A percentile compares a stretch with the other conserved stretches of the same genome.
Conservation (phyloP, 2,329 filamentous ascomycete genomes). For the Colletotrichum falcatum region DNA sequence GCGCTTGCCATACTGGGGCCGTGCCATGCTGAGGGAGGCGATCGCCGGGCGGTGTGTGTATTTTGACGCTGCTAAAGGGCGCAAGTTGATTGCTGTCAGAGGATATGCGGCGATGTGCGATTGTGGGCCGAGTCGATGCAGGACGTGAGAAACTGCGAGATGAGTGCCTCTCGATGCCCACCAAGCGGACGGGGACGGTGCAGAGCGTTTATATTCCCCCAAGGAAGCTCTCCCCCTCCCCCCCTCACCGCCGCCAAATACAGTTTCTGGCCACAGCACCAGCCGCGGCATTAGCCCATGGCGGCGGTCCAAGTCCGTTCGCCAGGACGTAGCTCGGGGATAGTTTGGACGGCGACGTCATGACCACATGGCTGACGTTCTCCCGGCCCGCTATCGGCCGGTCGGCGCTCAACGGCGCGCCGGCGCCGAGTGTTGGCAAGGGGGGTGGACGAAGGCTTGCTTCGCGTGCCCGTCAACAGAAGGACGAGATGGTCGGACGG, state of each 20-base stretch:
- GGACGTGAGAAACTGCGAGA: background rate
- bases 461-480: too few species aligned
- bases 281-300: slow-evolving; percentile 9
- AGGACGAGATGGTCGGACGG: too few species aligned
- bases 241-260: background rate
- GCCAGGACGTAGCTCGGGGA: slow-evolving; percentile 28
- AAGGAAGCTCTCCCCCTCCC: background rate
- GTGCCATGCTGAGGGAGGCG: slow-evolving; percentile 31
- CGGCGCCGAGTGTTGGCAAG: slow-evolving; percentile 26
- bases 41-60: too few species aligned
- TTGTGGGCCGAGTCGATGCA: background rate
- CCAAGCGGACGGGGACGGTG: background rate
- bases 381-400: slow-evolving; percentile 33
- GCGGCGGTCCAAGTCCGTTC: slow-evolving; percentile 17
- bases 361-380: slow-evolving; percentile 19
- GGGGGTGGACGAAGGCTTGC: background rate
- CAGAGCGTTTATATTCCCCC: slow-evolving; percentile 7
- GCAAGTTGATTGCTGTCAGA: too few species aligned
- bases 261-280: background rate
- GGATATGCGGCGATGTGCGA: background rate
- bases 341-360: slow-evolving; percentile 30
- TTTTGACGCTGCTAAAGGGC: too few species aligned
- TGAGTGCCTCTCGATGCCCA: background rate
- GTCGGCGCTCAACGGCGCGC: slow-evolving; percentile 24
- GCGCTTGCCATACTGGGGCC: slow-evolving; percentile 43